phyloP scores from a whole-genome alignment of 441 rosid species.

The Erysimum cheiri region DNA sequence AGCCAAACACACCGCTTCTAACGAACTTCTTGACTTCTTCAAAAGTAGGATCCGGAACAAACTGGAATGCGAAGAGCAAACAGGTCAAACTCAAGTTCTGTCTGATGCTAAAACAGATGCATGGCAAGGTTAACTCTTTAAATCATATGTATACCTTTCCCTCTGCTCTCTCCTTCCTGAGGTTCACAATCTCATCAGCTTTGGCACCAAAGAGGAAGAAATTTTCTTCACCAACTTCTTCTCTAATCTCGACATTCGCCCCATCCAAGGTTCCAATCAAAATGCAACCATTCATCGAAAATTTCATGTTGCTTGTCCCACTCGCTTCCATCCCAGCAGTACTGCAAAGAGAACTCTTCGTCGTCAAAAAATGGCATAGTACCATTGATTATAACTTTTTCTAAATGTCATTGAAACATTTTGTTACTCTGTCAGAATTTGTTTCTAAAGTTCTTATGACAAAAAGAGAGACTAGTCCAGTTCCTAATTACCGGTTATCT shows the following conservation, averaged over 20 bases:
- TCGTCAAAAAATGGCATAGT: conserved; percentile 14
- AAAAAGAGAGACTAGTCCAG: conserved; percentile 14
- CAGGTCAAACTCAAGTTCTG: conserved; percentile 16
- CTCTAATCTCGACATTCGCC: conserved; percentile 91
- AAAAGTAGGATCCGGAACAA: conserved; percentile 81
- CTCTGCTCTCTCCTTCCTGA: conserved; percentile 84
- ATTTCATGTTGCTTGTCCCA: conserved; percentile 99
- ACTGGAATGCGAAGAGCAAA: conserved; percentile 52
- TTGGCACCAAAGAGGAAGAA: conserved; percentile 93
- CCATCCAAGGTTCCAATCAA: conserved; percentile 97
- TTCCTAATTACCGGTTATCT: not conserved
- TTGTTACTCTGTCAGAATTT: conserved; percentile 56
- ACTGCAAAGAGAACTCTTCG: conserved; percentile 46
- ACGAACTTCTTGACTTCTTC: conserved; percentile 85
- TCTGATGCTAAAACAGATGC: conserved; percentile 9
- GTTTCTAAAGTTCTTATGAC: conserved; percentile 3
- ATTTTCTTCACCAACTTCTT: conserved; percentile 95
- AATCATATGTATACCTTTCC: conserved; percentile 67
- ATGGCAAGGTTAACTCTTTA: conserved; percentile 1
- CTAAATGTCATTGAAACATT: too few relatives aligned
- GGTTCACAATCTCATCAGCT: conserved; percentile 81
- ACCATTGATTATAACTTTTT: not conserved
- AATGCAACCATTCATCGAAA: conserved; percentile 94
- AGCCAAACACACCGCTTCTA: conserved; percentile 78
- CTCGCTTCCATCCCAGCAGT: conserved; percentile 99